Base-by-base conservation (phyloP, 139 green algal species). In the Nannochloris sp. region DNA sequence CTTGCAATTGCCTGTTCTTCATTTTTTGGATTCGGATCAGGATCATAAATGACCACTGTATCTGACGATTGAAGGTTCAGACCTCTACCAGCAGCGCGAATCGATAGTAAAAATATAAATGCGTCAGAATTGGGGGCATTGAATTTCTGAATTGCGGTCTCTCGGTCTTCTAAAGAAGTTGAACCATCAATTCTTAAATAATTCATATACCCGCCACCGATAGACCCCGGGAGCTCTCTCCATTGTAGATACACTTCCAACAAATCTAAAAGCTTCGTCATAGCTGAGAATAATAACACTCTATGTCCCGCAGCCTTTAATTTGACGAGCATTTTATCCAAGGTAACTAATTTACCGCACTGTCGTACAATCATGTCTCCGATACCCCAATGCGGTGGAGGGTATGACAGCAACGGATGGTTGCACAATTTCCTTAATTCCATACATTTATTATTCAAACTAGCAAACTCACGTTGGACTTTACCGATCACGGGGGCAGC, bases 21-120 rank as follows among this genome's bases (percentile, higher is more conserved):
- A 74, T 97, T 97, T 82, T 99, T 98, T 24, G 94, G 94, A 81
- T 99, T 99, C 54, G 90, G 83, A 65, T 99, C 94, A 0, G 92
- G 92, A 80, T 99, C 94, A 66, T 96, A 99, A 53, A 99, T 89
- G 42, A 99, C 79, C 24, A 99, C 94, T 0, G 91, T 98, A 80
- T 99, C 94, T 1, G 87, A 80, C 6, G 84, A 88, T 86, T 97
- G 92, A 74, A 98, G 81, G 76, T 97, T 98, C 6, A 98, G 81
- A 27, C 92, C 92, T 8, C 89, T 67, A 25, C 94, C 94, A 0
- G 92, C 94, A 3, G 94, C 94, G 2, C 92, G 70, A 68, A 95
- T 96, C 64, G 84, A 93, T 25, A 97, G 83, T 67, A 70, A 32
- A 36, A 65, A 65, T 67, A 98, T 90, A 74, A 97, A 98, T 19